Conservation (phyloP, 768 basidiomycete genomes). For the Panus rudis region DNA sequence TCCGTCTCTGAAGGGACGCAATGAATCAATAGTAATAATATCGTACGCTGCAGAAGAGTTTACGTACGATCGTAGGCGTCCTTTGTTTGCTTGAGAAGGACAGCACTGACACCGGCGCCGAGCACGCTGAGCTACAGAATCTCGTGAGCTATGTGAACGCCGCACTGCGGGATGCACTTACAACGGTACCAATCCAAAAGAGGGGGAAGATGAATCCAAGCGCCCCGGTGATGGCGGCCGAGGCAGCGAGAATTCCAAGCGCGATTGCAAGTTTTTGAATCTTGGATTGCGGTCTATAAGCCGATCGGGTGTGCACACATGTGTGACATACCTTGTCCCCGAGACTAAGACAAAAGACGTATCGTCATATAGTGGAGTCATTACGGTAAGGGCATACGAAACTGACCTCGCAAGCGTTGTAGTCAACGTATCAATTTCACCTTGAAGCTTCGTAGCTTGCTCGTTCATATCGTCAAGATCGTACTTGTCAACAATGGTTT, state of each 20-base stretch:
- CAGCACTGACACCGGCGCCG: neutral
- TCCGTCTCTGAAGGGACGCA: neutral
- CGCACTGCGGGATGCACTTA: too few relatives aligned
- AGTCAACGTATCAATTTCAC: neutral
- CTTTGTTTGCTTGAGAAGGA: neutral
- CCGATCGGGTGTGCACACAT: neutral
- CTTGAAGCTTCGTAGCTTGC: neutral
- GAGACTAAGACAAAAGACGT: neutral
- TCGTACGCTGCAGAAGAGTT: too few relatives aligned
- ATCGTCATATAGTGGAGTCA: too few relatives aligned
- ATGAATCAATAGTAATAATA: neutral
- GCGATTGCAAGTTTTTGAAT: neutral
- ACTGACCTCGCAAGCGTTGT: neutral
- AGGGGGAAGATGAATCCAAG: neutral
- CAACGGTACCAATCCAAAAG: neutral
- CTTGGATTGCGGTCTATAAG: neutral
- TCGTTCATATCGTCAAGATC: neutral
- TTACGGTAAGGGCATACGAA: neutral
- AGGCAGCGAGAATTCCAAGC: neutral
- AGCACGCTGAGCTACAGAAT: neutral
- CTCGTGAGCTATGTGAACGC: too few relatives aligned
- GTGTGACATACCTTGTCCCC: neutral
- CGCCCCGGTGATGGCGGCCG: neutral
- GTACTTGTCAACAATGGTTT: neutral
- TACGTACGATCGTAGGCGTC: neutral